phyloP scores from a whole-genome alignment of 1,139 yeast species.

The Taphrina flavorubra region DNA sequence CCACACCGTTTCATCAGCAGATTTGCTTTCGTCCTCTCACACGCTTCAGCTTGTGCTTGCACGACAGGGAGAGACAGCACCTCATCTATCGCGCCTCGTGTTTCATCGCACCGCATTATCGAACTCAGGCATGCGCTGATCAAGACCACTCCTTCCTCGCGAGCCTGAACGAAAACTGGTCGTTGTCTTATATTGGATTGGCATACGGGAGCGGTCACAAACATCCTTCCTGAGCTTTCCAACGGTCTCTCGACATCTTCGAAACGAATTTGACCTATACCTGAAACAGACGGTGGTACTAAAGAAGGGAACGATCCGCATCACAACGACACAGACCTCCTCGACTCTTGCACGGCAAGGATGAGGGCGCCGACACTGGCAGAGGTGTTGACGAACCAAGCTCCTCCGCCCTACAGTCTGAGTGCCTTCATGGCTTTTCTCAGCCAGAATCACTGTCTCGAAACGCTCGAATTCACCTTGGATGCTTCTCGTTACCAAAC shows the following conservation, averaged over 20 bases:
- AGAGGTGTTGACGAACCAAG: constrained; percentile 48
- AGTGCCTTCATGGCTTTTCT: constrained; percentile 50
- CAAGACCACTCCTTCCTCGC: neutral
- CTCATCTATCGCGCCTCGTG: neutral
- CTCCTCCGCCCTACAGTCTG: constrained; percentile 49
- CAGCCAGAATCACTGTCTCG: constrained; percentile 51
- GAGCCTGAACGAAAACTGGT: neutral
- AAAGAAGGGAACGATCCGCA: constrained; percentile 15
- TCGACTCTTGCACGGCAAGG: neutral
- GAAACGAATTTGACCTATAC: neutral
- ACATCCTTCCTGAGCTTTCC: too few species aligned
- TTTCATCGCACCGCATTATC: neutral
- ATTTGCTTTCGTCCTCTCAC: neutral
- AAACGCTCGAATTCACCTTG: constrained; percentile 51
- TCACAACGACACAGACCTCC: constrained; percentile 11
- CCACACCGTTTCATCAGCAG: neutral
- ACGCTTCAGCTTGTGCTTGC: neutral
- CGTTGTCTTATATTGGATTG: neutral
- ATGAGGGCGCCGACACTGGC: constrained; percentile 46
- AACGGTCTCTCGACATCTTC: neutral
- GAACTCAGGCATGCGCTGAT: neutral
- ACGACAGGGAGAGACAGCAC: neutral
- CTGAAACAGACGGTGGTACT: constrained; percentile 5
- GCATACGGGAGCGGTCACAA: too few species aligned
- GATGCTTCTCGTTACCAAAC: constrained; percentile 50